Evolutionary conservation across 2,329 filamentous ascomycete species (phyloP), one percentile per base, ranked within the genome.

Genomic region (Nemania serpens): DNA sequence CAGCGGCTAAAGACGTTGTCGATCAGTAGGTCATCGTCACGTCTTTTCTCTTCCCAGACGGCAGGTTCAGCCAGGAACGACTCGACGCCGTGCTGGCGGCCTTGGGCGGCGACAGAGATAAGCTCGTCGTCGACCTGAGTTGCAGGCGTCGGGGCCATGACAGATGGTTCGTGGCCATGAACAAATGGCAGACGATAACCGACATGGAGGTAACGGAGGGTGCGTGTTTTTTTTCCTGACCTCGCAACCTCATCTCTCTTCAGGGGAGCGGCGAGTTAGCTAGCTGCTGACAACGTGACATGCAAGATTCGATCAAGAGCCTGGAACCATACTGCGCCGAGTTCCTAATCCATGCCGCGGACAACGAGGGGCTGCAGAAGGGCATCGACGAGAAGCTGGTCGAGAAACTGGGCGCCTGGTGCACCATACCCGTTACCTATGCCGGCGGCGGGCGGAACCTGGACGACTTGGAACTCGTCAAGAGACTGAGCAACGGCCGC

Each of bases 141-240:
- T 99, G 95, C 74, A 87, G 95, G 53, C 83, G 88, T 60, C 88
- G 88, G 62, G 90, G 83, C 39, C 79, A 82, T 3, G 81, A 88
- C 58, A 88, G 81, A 41, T 99, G 95, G 95, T 93, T 91, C 71
- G 95, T 99, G n/a, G 94, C 95, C 57, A 99, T 96, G 89, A 91
- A 99, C 77, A 96, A 96, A 76, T 99, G 95, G 95, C 95, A 98
- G 81, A 97, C 92, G 1, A 89, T 98, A 58, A 98, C 95, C 1
- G 91, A 97, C 71, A 96, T 97, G 88, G 92, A 97, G 74, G 87
- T 99, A 66, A 94, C 89, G 65, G 82, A 91, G 82, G 91, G 94
- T 93, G 78, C 64, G 76, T 68, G 18, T 2, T 18, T 5, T n/a
- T 43, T 18, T 45, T 25, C 34, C 25, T 29, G 4, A 3, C 25